phyloP scores from a whole-genome alignment of 192 early-diverging fungal genomes.

The Gryganskiella cystojenkinii region DNA sequence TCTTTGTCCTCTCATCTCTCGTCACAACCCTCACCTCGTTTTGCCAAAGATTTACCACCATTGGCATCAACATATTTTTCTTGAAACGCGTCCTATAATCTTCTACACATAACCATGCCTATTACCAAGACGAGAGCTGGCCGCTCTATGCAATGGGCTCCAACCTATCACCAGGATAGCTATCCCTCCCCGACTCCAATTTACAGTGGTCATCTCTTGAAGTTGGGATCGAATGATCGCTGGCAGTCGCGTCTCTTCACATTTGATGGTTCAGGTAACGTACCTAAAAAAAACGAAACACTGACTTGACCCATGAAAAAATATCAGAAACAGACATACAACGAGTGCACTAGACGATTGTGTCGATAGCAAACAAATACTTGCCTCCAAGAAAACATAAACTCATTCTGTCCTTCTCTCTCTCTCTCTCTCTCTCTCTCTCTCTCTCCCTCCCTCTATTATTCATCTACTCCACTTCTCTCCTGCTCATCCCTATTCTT shows the following conservation, averaged over 20 bases:
- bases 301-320: not conserved
- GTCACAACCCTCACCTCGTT: too few species aligned
- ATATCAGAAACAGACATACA: not conserved
- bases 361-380: too few species aligned
- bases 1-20: not conserved
- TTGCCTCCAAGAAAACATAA: too few species aligned
- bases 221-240: constrained; percentile 34
- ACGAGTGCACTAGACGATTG: too few species aligned
- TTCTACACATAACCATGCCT: not conserved
- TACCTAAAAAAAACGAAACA: not conserved
- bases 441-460: constrained; percentile 6
- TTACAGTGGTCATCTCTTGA: constrained; percentile 30
- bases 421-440: not conserved
- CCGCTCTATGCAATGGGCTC: constrained; percentile 15
- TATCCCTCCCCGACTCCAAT: constrained; percentile 13
- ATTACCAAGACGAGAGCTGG: too few species aligned
- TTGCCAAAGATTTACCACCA: too few species aligned
- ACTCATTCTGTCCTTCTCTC: too few species aligned
- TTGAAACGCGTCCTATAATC: too few species aligned
- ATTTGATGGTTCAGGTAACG: constrained; percentile 37
- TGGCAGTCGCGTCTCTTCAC: constrained; percentile 50
- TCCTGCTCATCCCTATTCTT: too few species aligned
- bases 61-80: too few species aligned
- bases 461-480: too few species aligned
- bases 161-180: constrained; percentile 6